Base-by-base conservation (phyloP, 2,329 filamentous ascomycete genomes). In the Acrocalymma vagum region DNA sequence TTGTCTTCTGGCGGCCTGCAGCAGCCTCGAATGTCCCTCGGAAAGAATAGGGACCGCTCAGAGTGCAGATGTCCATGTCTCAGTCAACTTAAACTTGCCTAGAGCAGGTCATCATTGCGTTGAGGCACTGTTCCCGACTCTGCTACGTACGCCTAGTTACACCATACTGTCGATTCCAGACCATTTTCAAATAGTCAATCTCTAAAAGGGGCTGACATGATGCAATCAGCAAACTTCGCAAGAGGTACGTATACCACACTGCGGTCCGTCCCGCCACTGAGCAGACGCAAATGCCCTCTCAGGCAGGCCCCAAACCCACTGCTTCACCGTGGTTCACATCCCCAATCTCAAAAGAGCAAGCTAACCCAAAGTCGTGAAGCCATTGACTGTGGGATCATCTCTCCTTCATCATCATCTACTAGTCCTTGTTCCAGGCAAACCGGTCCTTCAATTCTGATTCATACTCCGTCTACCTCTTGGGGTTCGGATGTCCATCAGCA, bases 1-100 rank as follows among this genome's bases (percentile, higher is more conserved):
- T 39, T 56, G 45, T 53, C 45, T 60, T 53, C 62, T 67, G 62
- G 61, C 63, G 47, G 55, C 58, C 53, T 63, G 64, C 64, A 69
- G 61, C 53, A 58, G 55, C 45, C 53, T 57, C 52, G 50, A 60
- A 48, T 56, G 48, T 55, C 32, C 46, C 29, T 61, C 60, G 63
- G 62, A 48, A 58, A 49, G 44, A 54, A 34, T 51, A 63, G 60
- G 54, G 52, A 49, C 52, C 54, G 48, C 47, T 45, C 31, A 38
- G 48, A 46, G 37, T 51, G 48, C 47, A 54, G 23, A 43, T 33
- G 50, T 39, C 43, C 50, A 29, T 62, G 61, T 68, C 60, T 67
- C 65, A 65, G 61, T 49, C 56, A 32, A 53, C 49, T 56, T 46
- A 33, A 61, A 47, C 22, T 35, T 40, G 45, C 45, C 36, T 46